Percentiles rank a stretch among this genome's conserved stretches.
These are phyloP conservation scores for Closterium sp. DNA, from an alignment of 139 green algal genomes.

Conservation along the genomic window DNA sequence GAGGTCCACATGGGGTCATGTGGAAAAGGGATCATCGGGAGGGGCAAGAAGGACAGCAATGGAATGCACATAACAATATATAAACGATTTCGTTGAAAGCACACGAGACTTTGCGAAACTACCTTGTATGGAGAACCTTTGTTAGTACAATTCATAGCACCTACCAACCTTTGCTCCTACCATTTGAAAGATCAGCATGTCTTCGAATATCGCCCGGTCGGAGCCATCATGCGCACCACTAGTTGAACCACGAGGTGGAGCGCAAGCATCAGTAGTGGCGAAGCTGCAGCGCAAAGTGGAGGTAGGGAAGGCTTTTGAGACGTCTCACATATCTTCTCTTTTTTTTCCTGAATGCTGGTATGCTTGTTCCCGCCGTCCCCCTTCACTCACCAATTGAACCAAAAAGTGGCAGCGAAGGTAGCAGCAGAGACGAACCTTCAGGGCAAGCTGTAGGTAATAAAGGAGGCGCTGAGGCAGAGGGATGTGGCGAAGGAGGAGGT, in stretches of 20 bases:
- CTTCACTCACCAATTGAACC: no score
- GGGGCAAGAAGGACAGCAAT: no score
- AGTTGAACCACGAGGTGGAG: background rate
- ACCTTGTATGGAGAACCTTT: no score
- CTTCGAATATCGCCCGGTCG: conserved; percentile 15
- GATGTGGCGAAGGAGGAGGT: no score
- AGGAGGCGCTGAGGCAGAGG: no score
- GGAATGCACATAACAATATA: background rate
- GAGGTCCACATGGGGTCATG: conserved; percentile 77
- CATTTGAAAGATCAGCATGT: conserved; percentile 49
- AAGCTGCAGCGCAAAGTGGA: no score
- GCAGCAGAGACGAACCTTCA: no score
- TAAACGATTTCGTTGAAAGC: conserved; percentile 9
- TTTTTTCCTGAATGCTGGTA: conserved; percentile 1
- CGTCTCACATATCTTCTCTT: conserved; percentile 10
- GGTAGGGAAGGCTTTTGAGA: background rate
- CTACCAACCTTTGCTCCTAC: background rate
- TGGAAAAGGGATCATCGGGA: background rate
- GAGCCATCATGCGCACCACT: background rate
- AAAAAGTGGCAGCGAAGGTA: no score
- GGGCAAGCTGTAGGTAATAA: no score
- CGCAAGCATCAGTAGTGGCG: background rate
- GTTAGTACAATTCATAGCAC: background rate
- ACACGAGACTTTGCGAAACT: no score
- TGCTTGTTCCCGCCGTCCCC: no score